These are phyloP conservation scores for Zopfochytrium polystomum DNA, from an alignment of 371 early-diverging fungal genomes.

Conservation along the genomic window DNA sequence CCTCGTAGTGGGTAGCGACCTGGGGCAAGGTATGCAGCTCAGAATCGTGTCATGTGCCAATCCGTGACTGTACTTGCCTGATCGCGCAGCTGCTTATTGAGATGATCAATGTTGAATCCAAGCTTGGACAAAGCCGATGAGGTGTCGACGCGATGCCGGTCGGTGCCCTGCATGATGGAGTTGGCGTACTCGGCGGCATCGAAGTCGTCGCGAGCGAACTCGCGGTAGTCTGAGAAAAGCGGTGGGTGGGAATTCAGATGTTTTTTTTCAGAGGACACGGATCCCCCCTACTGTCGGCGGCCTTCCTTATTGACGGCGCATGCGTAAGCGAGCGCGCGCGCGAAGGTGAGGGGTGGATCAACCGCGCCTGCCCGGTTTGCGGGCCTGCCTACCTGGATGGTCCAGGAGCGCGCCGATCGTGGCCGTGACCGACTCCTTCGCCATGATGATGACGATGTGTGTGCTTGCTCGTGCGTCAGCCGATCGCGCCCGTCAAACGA, in stretches of 20 bases:
- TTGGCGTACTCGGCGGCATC: slow-evolving; percentile 40
- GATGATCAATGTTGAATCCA: slow-evolving; percentile 68
- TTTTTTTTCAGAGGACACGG: too few relatives aligned
- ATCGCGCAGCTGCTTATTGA: slow-evolving; percentile 74
- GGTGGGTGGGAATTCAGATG: not conserved
- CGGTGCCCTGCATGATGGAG: slow-evolving; percentile 31
- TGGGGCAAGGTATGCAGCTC: slow-evolving; percentile 28
- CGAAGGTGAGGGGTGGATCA: too few relatives aligned
- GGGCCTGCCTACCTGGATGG: too few relatives aligned
- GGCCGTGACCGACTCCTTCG: too few relatives aligned
- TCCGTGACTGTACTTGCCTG: slow-evolving; percentile 60
- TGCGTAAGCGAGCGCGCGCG: too few relatives aligned
- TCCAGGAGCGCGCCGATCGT: too few relatives aligned
- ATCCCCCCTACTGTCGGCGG: too few relatives aligned
- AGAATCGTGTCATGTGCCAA: not conserved
- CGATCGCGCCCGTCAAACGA: too few relatives aligned
- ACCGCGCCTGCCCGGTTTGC: too few relatives aligned
- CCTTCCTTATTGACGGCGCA: too few relatives aligned
- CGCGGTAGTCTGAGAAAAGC: slow-evolving; percentile 31
- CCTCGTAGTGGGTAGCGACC: slow-evolving; percentile 71
- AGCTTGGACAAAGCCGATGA: slow-evolving; percentile 66
- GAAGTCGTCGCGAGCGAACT: slow-evolving; percentile 27
- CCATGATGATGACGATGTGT: too few relatives aligned
- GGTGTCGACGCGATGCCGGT: slow-evolving; percentile 50
- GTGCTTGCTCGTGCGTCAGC: too few relatives aligned